phyloP scores from a whole-genome alignment of 768 basidiomycete species.

The Tephrocybe rancida region DNA sequence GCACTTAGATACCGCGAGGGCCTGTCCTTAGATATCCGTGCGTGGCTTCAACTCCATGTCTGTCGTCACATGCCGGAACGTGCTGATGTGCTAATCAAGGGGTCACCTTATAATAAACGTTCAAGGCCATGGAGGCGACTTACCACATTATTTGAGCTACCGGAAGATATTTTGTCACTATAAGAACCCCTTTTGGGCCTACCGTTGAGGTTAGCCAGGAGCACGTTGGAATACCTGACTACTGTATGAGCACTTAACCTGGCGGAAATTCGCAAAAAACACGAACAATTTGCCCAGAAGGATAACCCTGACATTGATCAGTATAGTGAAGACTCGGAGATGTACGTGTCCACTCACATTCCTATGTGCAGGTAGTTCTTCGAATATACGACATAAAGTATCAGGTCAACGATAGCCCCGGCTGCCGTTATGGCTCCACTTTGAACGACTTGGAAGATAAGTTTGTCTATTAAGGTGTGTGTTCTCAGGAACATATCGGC shows the following conservation, averaged over 20 bases:
- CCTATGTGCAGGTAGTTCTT: background rate
- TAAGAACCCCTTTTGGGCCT: background rate
- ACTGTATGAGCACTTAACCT: background rate
- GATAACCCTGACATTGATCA: background rate
- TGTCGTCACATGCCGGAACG: background rate
- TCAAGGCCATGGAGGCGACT: background rate
- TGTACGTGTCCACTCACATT: background rate
- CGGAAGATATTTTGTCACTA: background rate
- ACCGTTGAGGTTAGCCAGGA: conserved; percentile 1
- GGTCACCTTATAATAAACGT: background rate
- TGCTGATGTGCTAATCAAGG: background rate
- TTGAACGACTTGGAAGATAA: background rate
- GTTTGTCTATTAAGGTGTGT: background rate
- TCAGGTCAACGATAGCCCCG: background rate
- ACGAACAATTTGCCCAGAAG: conserved; percentile 2
- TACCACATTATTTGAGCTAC: background rate
- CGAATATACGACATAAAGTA: background rate
- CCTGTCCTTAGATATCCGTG: background rate
- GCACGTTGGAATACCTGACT: background rate
- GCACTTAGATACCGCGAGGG: too few relatives aligned
- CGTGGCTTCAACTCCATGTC: conserved; percentile 2
- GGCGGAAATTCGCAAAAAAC: background rate
- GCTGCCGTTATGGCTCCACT: background rate
- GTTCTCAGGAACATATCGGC: background rate
- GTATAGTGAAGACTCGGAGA: background rate